These are phyloP conservation scores for Lathyrus aphaca DNA, from an alignment of 306 rosid genomes.

Conservation along the genomic window DNA sequence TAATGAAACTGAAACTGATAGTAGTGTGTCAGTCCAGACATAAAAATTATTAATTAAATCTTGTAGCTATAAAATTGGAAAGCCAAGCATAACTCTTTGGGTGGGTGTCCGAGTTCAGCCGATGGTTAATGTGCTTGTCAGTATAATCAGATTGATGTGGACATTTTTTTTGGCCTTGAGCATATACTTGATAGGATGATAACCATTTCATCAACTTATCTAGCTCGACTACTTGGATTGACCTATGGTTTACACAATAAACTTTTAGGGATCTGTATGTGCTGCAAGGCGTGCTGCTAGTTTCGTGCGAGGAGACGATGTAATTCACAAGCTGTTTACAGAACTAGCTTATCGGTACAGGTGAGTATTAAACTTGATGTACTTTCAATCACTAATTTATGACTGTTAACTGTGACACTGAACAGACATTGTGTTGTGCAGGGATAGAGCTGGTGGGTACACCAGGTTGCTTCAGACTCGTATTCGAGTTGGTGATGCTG, in stretches of 20 bases:
- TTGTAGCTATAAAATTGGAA: background rate
- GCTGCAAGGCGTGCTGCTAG: too few relatives aligned
- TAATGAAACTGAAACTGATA: background rate
- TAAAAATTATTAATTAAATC: background rate
- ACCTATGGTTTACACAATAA: too few relatives aligned
- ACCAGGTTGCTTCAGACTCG: conserved; percentile 93
- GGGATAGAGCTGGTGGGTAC: conserved; percentile 94
- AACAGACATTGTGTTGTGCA: conserved; percentile 43
- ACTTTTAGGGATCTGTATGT: too few relatives aligned
- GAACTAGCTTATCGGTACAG: too few relatives aligned
- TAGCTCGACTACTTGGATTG: too few relatives aligned
- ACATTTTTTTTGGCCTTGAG: background rate
- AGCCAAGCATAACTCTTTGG: conserved; percentile 1
- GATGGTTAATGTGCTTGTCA: too few relatives aligned
- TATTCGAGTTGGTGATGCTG: conserved; percentile 93
- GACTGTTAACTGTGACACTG: conserved; percentile 28
- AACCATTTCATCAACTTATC: too few relatives aligned
- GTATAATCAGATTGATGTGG: too few relatives aligned
- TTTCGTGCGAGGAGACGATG: too few relatives aligned
- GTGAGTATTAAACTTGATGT: conserved; percentile 23
- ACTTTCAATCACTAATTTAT: conserved; percentile 11
- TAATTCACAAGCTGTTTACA: too few relatives aligned
- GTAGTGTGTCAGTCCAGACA: background rate
- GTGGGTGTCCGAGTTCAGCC: background rate
- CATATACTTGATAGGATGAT: too few relatives aligned